Percentiles rank a stretch among this genome's conserved stretches.
Evolutionary conservation across 108 stramenopile genomes (phyloP).

Genomic region (Seminavis robusta): DNA sequence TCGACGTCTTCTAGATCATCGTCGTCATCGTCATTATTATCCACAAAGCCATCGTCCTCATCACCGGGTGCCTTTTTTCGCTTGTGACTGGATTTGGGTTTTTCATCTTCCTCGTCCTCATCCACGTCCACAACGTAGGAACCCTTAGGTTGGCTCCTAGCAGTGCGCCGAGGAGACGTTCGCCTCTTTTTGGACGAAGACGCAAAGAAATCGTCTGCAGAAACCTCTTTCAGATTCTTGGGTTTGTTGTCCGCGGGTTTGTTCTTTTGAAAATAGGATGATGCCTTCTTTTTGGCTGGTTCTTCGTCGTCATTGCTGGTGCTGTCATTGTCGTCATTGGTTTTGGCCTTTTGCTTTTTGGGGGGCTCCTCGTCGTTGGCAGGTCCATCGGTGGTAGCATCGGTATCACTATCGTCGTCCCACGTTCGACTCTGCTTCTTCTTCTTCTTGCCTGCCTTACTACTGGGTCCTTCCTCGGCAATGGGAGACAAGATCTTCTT

Average conservation of each 20-base stretch:
- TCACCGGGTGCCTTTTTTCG: not conserved
- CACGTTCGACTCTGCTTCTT: no score
- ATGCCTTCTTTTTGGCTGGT: not conserved
- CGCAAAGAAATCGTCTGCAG: slow-evolving; percentile 4
- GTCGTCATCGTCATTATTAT: not conserved
- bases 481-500: no score
- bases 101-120: slow-evolving; percentile 3
- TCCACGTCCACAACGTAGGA: not conserved
- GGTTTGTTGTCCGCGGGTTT: not conserved
- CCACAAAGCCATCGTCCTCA: not conserved
- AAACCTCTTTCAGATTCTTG: not conserved
- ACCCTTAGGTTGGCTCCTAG: not conserved
- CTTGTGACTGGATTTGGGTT: not conserved
- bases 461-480: no score
- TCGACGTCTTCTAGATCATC: not conserved
- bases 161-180: not conserved
- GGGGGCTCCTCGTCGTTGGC: not conserved
- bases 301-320: not conserved
- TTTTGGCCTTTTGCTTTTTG: not conserved
- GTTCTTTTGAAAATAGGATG: not conserved
- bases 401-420: no score
- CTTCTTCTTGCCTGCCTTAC: no score
- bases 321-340: not conserved
- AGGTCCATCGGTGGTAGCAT: not conserved
- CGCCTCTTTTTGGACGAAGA: not conserved